Evolutionary conservation across 1,284 basidiomycete genomes (phyloP).

Genomic region (Tilletiopsis washingtonensis): DNA sequence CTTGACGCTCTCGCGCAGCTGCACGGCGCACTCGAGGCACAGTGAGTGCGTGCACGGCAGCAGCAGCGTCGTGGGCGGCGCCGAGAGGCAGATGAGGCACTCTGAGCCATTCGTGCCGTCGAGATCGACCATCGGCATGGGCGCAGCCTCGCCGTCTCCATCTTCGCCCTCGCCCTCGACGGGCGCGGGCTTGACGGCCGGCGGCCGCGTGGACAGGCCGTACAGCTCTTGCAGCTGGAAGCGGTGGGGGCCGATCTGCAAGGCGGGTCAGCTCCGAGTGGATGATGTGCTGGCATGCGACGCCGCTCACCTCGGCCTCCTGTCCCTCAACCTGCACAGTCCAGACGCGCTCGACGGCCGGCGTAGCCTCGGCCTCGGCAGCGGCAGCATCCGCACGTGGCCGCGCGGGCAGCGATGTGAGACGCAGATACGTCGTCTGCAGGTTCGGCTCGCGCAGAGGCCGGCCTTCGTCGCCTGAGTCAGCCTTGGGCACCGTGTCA

Average conservation of each 20-base stretch:
- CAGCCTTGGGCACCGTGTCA: no score
- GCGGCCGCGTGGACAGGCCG: constrained; percentile 30
- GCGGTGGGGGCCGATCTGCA: constrained; percentile 31
- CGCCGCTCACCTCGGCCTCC: constrained; percentile 21
- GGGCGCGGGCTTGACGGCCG: constrained; percentile 9
- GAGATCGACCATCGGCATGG: constrained; percentile 11
- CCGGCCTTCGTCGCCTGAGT: no score
- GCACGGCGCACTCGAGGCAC: constrained; percentile 43
- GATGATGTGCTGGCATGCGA: background rate
- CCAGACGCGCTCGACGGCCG: constrained; percentile 13
- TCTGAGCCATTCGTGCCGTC: constrained; percentile 27
- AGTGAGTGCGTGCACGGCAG: constrained; percentile 46
- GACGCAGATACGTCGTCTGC: constrained; percentile 33
- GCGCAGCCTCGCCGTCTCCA: constrained; percentile 1
- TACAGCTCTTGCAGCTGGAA: constrained; percentile 46
- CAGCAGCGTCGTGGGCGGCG: constrained; percentile 38
- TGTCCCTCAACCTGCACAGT: constrained; percentile 34
- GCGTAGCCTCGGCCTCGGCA: background rate
- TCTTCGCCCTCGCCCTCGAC: constrained; percentile 7
- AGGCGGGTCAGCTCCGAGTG: background rate
- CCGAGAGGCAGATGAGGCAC: constrained; percentile 41
- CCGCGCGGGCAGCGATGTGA: constrained; percentile 22
- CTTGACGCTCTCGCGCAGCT: constrained; percentile 38
- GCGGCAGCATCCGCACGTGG: constrained; percentile 6
- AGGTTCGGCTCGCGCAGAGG: constrained; percentile 34